Base-by-base conservation (phyloP, 2,329 filamentous ascomycete genomes). In the Aspergillus sp. region DNA sequence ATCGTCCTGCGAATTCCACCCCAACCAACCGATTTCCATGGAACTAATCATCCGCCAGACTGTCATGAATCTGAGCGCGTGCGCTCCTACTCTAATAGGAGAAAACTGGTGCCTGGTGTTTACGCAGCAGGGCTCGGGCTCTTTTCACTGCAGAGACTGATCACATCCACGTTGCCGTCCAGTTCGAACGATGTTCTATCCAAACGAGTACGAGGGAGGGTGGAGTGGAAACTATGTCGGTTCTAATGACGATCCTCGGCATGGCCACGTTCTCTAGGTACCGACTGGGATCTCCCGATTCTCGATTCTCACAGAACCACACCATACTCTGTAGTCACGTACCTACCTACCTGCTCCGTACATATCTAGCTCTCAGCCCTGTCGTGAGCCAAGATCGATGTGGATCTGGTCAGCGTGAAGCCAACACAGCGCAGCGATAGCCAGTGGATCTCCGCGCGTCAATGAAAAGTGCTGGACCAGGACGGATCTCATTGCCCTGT, bases 401-500 rank as follows among this genome's bases (percentile, higher is more conserved):
- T 42, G 40, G 40, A 20, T 20, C 40, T 42, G 11, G 40, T 17
- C 19, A 22, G 16, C 16, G 35, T 17, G 35, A 38, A 38, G 35
- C 35, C 35, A 38, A 38, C 35, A 38, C 14, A 36, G 4, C 16
- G 19, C 40, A 42, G 19, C 40, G 40, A 16, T 17, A 42, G 17
- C 40, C 40, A 19, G 40, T 42, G 40, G 40, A 42, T 42, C 40
- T 42, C 40, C 40, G 19, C 40, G 40, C 40, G 40, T 42, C 40
- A 42, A 22, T 17, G 40, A 17, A 22, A n/a, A 42, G 16, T 17
- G 16, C 14, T 5, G 35, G 35, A n/a, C 3, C 3, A 11, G 8
- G 16, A 38, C 35, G 35, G 35, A 38, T n/a, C 2, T 30, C 26
- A 30, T 30, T 30, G 26, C 10, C 26, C 26, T 30, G 26, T 9